Base-by-base conservation (phyloP, 139 green algal genomes). In the Micractinium sp. region DNA sequence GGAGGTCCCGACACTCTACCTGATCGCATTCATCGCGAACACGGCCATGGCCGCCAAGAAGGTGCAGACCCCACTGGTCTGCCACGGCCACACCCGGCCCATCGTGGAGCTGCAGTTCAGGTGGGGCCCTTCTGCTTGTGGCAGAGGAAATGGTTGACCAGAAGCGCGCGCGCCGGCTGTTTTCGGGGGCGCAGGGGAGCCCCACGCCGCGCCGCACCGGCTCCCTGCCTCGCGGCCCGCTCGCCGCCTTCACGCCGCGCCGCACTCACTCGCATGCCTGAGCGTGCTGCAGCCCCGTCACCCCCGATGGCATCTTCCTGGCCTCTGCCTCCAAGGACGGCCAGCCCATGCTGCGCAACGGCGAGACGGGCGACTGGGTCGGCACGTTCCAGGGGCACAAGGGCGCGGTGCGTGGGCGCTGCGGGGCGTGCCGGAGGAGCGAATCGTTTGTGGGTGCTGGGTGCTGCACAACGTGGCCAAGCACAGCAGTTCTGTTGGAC, bases 301-400 rank as follows among this genome's bases (percentile, higher is more conserved):
- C 98, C 3, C 95, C 96, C 0, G 98, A 99, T 88, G 98, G 98
- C 73, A 97, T 97, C 73, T 99, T 99, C 89, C 88, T 99, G 61
- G 95, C 98, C 20, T 97, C 92, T 86, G 97, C 98, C 13, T 96
- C 92, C 89, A 99, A 99, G 92, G 98, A 99, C 95, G 97, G 97
- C 9, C 95, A 98, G 88, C 97, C 98, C 13, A 99, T 99, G 98
- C 94, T 99, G 60, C 94, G 98, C 2, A 96, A 98, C 85, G 98
- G 97, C 27, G 93, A 95, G 66, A 99, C 95, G 19, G 98, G 98
- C 7, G 98, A 99, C 91, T 99, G 98, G 98, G 97, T 99, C 31
- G 98, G 98, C 9, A 99, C 98, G 0, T 99, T 99, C 82, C 91
- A 98, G 63, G 98, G 98, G 3, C 98, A 99, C 89, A 99, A 99